These are phyloP conservation scores for Podila verticillata DNA, from an alignment of 192 early-diverging fungal species.

Conservation along the genomic window DNA sequence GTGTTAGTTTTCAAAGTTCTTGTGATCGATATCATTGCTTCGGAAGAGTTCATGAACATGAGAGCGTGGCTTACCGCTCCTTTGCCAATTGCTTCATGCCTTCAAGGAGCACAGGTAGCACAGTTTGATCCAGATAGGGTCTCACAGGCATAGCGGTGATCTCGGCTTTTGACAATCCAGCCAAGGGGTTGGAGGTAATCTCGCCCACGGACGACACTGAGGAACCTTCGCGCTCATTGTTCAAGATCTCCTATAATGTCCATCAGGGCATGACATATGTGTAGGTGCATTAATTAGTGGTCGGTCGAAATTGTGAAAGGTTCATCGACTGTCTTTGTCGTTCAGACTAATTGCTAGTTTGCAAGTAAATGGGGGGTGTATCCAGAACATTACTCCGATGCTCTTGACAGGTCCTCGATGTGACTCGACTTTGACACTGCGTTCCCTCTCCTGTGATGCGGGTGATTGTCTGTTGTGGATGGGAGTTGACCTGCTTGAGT, in stretches of 20 bases:
- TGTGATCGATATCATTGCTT: not conserved
- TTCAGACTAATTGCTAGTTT: not conserved
- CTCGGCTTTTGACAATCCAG: constrained; percentile 35
- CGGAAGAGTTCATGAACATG: too few relatives aligned
- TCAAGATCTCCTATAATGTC: constrained; percentile 29
- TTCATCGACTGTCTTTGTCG: not conserved
- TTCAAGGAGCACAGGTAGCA: constrained; percentile 60
- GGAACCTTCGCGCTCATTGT: constrained; percentile 40
- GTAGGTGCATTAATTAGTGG: not conserved
- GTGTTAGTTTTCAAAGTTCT: not conserved
- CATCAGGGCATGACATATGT: not conserved
- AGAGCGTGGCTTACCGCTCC: constrained; percentile 50
- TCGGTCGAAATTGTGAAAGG: not conserved
- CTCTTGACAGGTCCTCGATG: constrained; percentile 26
- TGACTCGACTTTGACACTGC: constrained; percentile 31
- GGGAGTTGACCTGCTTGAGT: constrained; percentile 45
- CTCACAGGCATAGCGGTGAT: constrained; percentile 49
- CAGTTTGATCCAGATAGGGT: constrained; percentile 62
- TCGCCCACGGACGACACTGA: constrained; percentile 28
- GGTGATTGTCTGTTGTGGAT: constrained; percentile 31
- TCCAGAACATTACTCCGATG: constrained; percentile 24
- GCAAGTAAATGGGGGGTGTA: not conserved
- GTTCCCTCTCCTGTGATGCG: constrained; percentile 32
- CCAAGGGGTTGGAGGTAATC: constrained; percentile 15
- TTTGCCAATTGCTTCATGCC: constrained; percentile 61